phyloP scores from a whole-genome alignment of 345 rosid genomes.

The Euphorbia tirucalli region DNA sequence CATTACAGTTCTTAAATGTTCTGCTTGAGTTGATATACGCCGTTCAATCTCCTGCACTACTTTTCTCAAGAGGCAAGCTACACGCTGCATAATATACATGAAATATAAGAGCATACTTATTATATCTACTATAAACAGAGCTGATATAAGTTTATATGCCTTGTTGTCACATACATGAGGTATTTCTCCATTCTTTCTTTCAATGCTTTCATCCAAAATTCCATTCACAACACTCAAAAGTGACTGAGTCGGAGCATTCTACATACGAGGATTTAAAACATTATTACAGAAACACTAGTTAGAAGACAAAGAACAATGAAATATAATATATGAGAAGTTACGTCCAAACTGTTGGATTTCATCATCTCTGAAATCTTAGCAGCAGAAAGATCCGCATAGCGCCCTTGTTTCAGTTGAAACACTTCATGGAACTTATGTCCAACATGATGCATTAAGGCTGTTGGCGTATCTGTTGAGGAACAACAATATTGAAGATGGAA shows the following conservation, averaged over 20 bases:
- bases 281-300: constrained; percentile 8
- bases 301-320: not conserved
- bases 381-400: constrained; percentile 70
- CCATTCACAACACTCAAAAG: constrained; percentile 84
- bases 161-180: constrained; percentile 60
- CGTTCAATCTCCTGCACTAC: constrained; percentile 95
- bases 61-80: constrained; percentile 72
- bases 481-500: not conserved
- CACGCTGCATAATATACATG: constrained; percentile 63
- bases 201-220: constrained; percentile 85
- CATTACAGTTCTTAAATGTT: constrained; percentile 80
- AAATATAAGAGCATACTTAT: constrained; percentile 13
- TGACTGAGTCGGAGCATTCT: constrained; percentile 96
- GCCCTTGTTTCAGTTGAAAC: constrained; percentile 83
- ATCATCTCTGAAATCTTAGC: constrained; percentile 85
- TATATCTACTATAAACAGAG: not conserved
- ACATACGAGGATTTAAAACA: constrained; percentile 28
- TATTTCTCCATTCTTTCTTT: constrained; percentile 72
- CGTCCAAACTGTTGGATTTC: constrained; percentile 82
- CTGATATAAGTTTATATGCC: not conserved
- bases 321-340: constrained; percentile 22
- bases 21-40: constrained; percentile 96
- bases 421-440: constrained; percentile 89
- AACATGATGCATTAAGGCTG: constrained; percentile 50
- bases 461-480: constrained; percentile 49